Conservation (phyloP, 306 rosid species). For the Ormosia semicastrata region DNA sequence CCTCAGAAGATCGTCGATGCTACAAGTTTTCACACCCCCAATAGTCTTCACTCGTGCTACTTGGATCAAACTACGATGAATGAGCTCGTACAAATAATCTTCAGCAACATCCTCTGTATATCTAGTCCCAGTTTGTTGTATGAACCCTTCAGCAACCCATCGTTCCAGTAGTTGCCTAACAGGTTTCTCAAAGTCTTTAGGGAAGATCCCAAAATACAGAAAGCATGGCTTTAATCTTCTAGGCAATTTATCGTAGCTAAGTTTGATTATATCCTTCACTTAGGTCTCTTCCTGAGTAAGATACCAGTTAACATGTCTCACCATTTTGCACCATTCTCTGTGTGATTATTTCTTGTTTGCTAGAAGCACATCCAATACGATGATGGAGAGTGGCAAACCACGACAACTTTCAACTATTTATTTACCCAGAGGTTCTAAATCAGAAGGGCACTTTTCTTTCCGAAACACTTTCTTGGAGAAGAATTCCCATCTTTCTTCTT, state of each 20-base stretch:
- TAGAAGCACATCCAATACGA: slow-evolving; percentile 18
- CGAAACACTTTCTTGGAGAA: slow-evolving; percentile 24
- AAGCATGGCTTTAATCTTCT: slow-evolving; percentile 27
- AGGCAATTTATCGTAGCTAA: slow-evolving; percentile 20
- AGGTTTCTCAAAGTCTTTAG: slow-evolving; percentile 21
- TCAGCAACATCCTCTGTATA: slow-evolving; percentile 18
- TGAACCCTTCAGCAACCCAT: slow-evolving; percentile 34
- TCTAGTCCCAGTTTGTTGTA: background rate
- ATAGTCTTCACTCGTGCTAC: background rate
- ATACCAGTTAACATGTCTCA: slow-evolving; percentile 16
- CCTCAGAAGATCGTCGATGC: slow-evolving; percentile 15
- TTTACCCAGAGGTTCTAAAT: background rate
- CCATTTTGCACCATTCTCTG: slow-evolving; percentile 16
- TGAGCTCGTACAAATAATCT: slow-evolving; percentile 27
- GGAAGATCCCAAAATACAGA: slow-evolving; percentile 26
- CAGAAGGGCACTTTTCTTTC: background rate
- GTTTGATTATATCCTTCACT: slow-evolving; percentile 23
- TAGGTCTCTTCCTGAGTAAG: slow-evolving; percentile 20
- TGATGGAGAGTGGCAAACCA: slow-evolving; percentile 23
- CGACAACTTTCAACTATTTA: slow-evolving; percentile 18
- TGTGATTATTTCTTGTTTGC: slow-evolving; percentile 24
- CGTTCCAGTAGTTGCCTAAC: background rate
- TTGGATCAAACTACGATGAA: slow-evolving; percentile 26
- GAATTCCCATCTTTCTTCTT: slow-evolving; percentile 33
- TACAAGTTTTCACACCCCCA: slow-evolving; percentile 14